A percentile compares a stretch with the other conserved stretches of the same genome.
Evolutionary conservation across 129 eudicot species (phyloP).

Genomic region (Lonicera japonica): DNA sequence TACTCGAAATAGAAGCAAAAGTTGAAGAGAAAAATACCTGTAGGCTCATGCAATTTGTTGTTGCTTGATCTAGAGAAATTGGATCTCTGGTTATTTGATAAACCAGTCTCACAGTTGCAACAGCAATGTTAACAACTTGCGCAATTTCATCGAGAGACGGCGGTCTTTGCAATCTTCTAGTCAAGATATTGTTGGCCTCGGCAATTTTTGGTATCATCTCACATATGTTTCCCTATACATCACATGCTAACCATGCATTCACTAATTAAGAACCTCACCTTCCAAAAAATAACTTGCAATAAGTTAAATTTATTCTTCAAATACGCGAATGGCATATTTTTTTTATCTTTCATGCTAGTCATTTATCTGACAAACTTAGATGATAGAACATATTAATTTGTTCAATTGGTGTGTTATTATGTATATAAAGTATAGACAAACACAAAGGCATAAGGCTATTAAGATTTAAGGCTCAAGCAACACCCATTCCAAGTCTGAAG

Average conservation of each 20-base stretch:
- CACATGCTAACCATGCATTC: slow-evolving; percentile 32
- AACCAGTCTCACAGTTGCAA: slow-evolving; percentile 22
- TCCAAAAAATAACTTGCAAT: background rate
- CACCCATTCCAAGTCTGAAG: too few species aligned
- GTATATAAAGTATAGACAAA: too few species aligned
- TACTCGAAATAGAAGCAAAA: background rate
- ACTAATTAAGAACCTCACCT: slow-evolving; percentile 19
- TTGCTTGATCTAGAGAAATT: slow-evolving; percentile 24
- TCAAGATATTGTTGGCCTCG: slow-evolving; percentile 24
- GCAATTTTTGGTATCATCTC: slow-evolving; percentile 29
- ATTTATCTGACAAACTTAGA: too few species aligned
- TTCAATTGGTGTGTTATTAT: too few species aligned
- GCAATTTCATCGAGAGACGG: slow-evolving; percentile 36
- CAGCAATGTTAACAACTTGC: slow-evolving; percentile 7
- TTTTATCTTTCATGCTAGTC: too few species aligned
- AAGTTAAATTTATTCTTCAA: background rate
- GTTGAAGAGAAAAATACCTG: slow-evolving; percentile 21
- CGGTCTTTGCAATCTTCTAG: slow-evolving; percentile 8
- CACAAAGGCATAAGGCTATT: too few species aligned
- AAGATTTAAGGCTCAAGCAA: too few species aligned
- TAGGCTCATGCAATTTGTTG: slow-evolving; percentile 19
- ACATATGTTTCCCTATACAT: slow-evolving; percentile 35
- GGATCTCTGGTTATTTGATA: slow-evolving; percentile 24
- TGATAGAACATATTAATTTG: too few species aligned
- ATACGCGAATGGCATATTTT: too few species aligned